Conservation (phyloP, 2,329 filamentous ascomycete species). For the Stachybotrys echinatus region DNA sequence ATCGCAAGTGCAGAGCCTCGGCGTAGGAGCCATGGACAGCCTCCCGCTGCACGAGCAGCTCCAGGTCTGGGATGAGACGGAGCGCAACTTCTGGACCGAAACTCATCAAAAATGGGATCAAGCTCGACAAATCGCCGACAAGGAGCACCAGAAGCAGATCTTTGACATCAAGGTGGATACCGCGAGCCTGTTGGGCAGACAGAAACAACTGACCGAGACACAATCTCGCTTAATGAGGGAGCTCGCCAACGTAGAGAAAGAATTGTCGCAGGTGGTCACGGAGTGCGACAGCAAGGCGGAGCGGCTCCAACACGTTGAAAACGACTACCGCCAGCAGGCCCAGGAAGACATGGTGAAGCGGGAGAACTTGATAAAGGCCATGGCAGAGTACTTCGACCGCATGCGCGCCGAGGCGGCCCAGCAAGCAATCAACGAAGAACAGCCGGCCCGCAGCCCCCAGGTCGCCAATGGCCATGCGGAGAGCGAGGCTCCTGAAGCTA, state of each 20-base stretch:
- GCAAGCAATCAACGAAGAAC: no score
- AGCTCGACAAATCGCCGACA: conserved; percentile 15
- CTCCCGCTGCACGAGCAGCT: conserved; percentile 24
- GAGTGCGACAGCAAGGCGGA: conserved; percentile 25
- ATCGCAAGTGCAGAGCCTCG: no score
- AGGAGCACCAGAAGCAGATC: conserved; percentile 16
- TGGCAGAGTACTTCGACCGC: conserved; percentile 27
- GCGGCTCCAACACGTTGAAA: conserved; percentile 25
- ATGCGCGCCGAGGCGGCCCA: conserved; percentile 18
- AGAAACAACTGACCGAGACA: conserved; percentile 19
- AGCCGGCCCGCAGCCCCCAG: no score
- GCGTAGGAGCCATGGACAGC: conserved; percentile 18
- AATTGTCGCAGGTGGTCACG: conserved; percentile 24
- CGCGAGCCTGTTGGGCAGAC: conserved; percentile 19
- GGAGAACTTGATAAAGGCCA: conserved; percentile 16
- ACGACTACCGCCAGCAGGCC: conserved; percentile 22
- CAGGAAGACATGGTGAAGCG: conserved; percentile 20
- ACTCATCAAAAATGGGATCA: conserved; percentile 18
- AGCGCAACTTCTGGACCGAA: conserved; percentile 26
- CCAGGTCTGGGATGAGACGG: conserved; percentile 29
- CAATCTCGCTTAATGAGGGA: conserved; percentile 21
- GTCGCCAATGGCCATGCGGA: conserved; percentile 3
- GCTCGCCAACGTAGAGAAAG: conserved; percentile 29
- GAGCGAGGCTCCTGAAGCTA: neutral
- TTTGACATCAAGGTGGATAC: conserved; percentile 21